Percentiles rank a stretch among this genome's conserved stretches.
Conservation (phyloP, 306 rosid genomes). For the Lotus japonicus region DNA sequence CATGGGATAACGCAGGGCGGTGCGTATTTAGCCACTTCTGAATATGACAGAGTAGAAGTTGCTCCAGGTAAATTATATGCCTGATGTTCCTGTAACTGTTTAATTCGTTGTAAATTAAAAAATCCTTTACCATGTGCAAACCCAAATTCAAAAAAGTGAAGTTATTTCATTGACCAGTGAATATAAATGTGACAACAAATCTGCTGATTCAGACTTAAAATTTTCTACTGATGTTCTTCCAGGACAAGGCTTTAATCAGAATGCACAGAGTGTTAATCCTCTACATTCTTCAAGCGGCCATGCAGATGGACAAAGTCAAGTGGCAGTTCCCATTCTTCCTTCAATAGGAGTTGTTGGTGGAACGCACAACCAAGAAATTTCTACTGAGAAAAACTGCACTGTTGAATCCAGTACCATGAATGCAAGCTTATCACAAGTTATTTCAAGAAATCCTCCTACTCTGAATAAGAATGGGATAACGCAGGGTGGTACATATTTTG, state of each 20-base stretch:
- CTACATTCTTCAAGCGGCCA: constrained; percentile 32
- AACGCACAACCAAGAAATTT: constrained; percentile 34
- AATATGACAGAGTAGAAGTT: constrained; percentile 37
- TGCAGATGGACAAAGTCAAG: constrained; percentile 44
- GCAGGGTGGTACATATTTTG: constrained; percentile 31
- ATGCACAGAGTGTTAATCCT: constrained; percentile 32
- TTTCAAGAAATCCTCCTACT: background rate
- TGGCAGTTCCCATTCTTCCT: constrained; percentile 38
- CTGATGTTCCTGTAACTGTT: constrained; percentile 28
- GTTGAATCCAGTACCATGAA: constrained; percentile 38
- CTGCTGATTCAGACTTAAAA: too few species aligned
- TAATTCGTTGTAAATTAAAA: constrained; percentile 26
- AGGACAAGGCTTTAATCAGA: constrained; percentile 44
- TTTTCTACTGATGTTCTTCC: too few species aligned
- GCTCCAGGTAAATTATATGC: constrained; percentile 38
- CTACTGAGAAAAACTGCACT: constrained; percentile 39
- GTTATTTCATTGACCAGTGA: constrained; percentile 31
- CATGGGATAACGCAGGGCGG: constrained; percentile 38
- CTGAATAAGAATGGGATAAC: constrained; percentile 35
- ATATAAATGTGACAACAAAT: constrained; percentile 31
- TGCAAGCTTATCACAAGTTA: constrained; percentile 38
- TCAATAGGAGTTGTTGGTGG: constrained; percentile 34
- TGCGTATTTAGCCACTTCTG: constrained; percentile 31
- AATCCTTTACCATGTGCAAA: constrained; percentile 15
- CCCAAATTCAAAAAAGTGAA: constrained; percentile 20